Evolutionary conservation across 2,329 filamentous ascomycete species (phyloP).

Genomic region (Thelonectria blattea): DNA sequence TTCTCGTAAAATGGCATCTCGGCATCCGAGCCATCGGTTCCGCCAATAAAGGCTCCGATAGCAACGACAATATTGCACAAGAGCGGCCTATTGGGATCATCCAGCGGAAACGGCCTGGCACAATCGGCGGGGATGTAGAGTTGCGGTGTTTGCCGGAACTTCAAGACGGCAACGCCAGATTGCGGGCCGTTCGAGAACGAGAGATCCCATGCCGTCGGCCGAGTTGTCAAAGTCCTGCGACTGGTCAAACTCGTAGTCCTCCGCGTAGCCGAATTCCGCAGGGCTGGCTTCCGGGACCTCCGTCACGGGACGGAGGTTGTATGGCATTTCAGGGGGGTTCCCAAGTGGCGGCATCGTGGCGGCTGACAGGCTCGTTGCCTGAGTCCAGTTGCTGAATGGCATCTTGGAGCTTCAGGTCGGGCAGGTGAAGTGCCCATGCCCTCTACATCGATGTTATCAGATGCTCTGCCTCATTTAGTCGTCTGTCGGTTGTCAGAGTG

Average conservation of each 20-base stretch:
- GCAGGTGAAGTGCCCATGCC: not conserved
- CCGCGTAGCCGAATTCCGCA: constrained; percentile 17
- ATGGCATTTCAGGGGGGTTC: not conserved
- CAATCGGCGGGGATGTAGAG: constrained; percentile 14
- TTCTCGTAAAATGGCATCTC: constrained; percentile 32
- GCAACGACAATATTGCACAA: constrained; percentile 40
- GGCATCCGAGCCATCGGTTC: constrained; percentile 12
- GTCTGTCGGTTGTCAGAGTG: not conserved
- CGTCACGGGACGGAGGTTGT: not conserved
- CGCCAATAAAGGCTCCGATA: constrained; percentile 41
- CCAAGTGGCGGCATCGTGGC: not conserved
- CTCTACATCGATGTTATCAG: not conserved
- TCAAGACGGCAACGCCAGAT: constrained; percentile 25
- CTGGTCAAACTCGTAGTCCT: constrained; percentile 25
- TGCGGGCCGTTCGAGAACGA: constrained; percentile 21
- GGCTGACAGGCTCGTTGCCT: not conserved
- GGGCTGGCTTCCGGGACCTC: constrained; percentile 7
- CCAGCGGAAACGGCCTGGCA: constrained; percentile 7
- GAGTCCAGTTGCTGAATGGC: not conserved
- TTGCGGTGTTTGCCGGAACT: constrained; percentile 23
- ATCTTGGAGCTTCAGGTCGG: not conserved
- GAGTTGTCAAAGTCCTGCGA: constrained; percentile 20
- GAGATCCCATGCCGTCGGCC: constrained; percentile 28
- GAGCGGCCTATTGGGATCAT: constrained; percentile 18
- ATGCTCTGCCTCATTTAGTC: not conserved